Conservation (phyloP, 148 eudicot species). For the Cornus controversa region DNA sequence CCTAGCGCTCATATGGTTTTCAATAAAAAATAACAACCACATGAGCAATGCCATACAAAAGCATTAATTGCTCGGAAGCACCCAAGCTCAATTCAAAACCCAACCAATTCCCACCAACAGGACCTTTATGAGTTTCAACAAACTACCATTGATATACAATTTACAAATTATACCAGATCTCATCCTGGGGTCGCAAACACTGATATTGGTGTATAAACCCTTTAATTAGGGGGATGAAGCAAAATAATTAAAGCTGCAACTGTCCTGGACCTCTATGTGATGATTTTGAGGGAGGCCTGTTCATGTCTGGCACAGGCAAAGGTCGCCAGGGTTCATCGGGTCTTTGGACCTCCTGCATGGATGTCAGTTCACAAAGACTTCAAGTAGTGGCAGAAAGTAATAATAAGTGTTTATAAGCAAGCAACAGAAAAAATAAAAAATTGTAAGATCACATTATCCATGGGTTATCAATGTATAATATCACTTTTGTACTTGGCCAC, state of each 20-base stretch:
- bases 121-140: constrained; percentile 16
- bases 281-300: constrained; percentile 47
- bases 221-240: constrained; percentile 15
- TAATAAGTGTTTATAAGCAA: too few relatives aligned
- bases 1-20: constrained; percentile 28
- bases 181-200: constrained; percentile 19
- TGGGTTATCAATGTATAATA: neutral
- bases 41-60: constrained; percentile 27
- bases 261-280: constrained; percentile 55
- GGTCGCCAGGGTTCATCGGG: constrained; percentile 45
- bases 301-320: constrained; percentile 31
- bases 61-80: constrained; percentile 31
- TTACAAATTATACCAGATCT: constrained; percentile 51
- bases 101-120: constrained; percentile 17
- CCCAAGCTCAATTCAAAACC: constrained; percentile 23
- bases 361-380: neutral
- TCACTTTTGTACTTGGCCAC: neutral
- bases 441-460: neutral
- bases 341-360: constrained; percentile 45
- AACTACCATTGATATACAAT: constrained; percentile 60
- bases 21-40: constrained; percentile 49
- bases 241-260: constrained; percentile 42
- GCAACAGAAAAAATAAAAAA: too few relatives aligned
- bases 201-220: constrained; percentile 18
- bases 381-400: too few relatives aligned